phyloP scores from a whole-genome alignment of 768 basidiomycete genomes.

The Termitomyces sp. region DNA sequence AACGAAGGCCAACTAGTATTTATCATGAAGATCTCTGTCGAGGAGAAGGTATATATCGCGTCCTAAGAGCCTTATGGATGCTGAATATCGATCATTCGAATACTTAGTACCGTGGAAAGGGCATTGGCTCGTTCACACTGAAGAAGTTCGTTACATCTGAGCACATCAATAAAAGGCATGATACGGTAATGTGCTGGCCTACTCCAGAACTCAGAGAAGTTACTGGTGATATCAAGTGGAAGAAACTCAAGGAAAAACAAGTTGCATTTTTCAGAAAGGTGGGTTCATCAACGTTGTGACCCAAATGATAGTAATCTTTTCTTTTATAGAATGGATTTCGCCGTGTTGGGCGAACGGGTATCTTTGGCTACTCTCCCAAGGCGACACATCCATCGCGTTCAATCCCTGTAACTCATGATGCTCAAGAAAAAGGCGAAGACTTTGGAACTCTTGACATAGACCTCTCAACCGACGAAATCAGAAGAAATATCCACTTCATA shows the following conservation, averaged over 20 bases:
- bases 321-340: conserved; percentile 4
- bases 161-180: conserved; percentile 9
- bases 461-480: background rate
- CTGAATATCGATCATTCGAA: background rate
- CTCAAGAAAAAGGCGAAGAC: background rate
- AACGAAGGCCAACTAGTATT: conserved; percentile 26
- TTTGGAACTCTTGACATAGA: background rate
- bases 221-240: background rate
- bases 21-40: conserved; percentile 21
- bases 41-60: conserved; percentile 14
- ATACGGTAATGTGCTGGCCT: conserved; percentile 22
- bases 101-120: conserved; percentile 12
- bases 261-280: background rate
- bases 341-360: conserved; percentile 3
- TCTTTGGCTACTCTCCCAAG: conserved; percentile 7
- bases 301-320: background rate
- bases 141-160: conserved; percentile 15
- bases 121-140: conserved; percentile 14
- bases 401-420: background rate
- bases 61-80: background rate
- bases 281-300: background rate
- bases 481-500: background rate
- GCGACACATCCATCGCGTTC: conserved; percentile 1
- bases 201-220: conserved; percentile 10
- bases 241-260: conserved; percentile 3